These are phyloP conservation scores for Hemisphaericaspora nanyangensis DNA, from an alignment of 805 yeast species.

Conservation along the genomic window DNA sequence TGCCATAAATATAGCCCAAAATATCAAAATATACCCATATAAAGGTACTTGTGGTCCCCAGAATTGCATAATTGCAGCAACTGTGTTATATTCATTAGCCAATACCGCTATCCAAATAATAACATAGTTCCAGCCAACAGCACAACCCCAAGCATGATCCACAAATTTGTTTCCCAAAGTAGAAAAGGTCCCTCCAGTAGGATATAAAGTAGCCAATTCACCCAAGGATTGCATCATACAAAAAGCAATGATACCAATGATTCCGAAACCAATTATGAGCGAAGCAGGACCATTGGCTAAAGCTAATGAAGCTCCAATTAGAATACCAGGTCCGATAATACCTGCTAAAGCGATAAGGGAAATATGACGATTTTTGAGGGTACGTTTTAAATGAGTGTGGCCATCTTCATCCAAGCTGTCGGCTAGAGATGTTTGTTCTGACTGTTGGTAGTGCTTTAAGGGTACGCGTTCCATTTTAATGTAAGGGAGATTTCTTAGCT, in stretches of 20 bases:
- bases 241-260: conserved; percentile 51
- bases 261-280: conserved; percentile 46
- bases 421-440: too few relatives aligned
- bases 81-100: conserved; percentile 52
- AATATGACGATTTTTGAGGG: conserved; percentile 47
- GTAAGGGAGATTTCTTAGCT: too few relatives aligned
- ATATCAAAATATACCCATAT: conserved; percentile 52
- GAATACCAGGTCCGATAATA: conserved; percentile 57
- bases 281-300: conserved; percentile 50
- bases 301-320: conserved; percentile 53
- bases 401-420: too few relatives aligned
- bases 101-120: conserved; percentile 55
- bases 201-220: conserved; percentile 51
- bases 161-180: conserved; percentile 48
- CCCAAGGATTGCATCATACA: conserved; percentile 56
- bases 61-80: conserved; percentile 45
- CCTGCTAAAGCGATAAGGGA: conserved; percentile 54
- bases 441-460: too few relatives aligned
- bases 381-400: conserved; percentile 38
- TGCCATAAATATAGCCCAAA: conserved; percentile 48
- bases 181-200: conserved; percentile 50
- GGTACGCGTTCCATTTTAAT: too few relatives aligned
- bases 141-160: conserved; percentile 55
- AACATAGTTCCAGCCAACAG: conserved; percentile 50
- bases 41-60: conserved; percentile 53